These are phyloP conservation scores for Kalmusia sp. DNA, from an alignment of 2,329 filamentous ascomycete genomes.

Conservation along the genomic window DNA sequence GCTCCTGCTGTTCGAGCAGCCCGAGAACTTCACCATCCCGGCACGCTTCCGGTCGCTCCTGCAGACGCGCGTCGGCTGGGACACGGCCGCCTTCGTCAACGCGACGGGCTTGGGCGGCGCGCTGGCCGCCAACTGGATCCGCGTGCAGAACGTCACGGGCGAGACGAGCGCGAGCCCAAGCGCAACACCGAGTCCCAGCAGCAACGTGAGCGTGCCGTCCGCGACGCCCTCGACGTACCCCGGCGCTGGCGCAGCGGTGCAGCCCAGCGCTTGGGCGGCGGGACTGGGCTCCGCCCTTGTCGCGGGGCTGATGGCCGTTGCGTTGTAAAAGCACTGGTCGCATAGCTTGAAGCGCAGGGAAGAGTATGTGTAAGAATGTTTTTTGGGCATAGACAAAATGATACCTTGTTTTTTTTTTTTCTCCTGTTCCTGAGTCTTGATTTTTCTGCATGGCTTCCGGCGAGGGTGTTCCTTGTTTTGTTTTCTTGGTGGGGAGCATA, in stretches of 20 bases:
- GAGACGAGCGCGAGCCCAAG: constrained; percentile 24
- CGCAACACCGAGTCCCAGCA: constrained; percentile 21
- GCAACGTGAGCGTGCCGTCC: constrained; percentile 3
- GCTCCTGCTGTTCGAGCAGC: constrained; percentile 36
- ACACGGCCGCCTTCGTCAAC: constrained; percentile 42
- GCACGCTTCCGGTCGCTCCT: constrained; percentile 32
- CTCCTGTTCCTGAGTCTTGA: no score
- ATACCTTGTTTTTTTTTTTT: no score
- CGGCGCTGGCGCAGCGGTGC: constrained; percentile 20
- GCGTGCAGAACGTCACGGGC: constrained; percentile 41
- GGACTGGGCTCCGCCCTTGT: constrained; percentile 22
- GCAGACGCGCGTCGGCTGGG: constrained; percentile 40
- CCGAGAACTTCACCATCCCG: constrained; percentile 34
- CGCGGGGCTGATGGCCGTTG: constrained; percentile 22
- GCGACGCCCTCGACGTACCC: constrained; percentile 15
- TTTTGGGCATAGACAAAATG: no score
- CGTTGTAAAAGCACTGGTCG: no score
- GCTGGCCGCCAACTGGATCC: constrained; percentile 49
- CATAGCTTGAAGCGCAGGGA: no score
- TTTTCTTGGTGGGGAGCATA: no score
- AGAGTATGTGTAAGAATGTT: no score
- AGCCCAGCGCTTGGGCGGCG: constrained; percentile 21
- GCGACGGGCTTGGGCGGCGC: constrained; percentile 37
- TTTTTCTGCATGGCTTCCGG: no score
- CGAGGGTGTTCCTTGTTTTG: no score